A percentile compares a stretch with the other conserved stretches of the same genome.
phyloP scores from a whole-genome alignment of 371 early-diverging fungal species.

The Rhizopus stolonifer region DNA sequence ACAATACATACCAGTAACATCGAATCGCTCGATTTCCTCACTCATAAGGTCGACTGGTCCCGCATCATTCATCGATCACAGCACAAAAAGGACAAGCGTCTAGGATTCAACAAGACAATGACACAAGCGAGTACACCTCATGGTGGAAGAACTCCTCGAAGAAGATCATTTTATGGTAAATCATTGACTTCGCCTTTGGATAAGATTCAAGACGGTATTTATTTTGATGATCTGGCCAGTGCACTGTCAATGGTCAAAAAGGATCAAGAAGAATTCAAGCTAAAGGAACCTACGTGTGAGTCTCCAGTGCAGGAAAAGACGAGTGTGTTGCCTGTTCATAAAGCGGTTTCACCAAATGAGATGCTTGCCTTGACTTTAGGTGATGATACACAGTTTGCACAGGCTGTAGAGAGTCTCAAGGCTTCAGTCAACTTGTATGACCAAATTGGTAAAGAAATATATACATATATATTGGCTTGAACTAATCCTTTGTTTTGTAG shows the following conservation, averaged over 20 bases:
- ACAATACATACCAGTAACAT: conserved; percentile 77
- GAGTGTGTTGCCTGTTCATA: conserved; percentile 3
- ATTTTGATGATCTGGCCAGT: conserved; percentile 31
- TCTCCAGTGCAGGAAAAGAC: conserved; percentile 3
- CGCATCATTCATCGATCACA: conserved; percentile 52
- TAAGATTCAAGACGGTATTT: conserved; percentile 29
- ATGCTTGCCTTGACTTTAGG: conserved; percentile 68
- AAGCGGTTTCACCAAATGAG: conserved; percentile 15
- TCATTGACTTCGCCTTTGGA: conserved; percentile 30
- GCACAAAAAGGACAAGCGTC: conserved; percentile 27
- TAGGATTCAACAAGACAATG: conserved; percentile 52
- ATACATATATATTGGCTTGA: background rate
- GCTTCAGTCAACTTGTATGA: conserved; percentile 77
- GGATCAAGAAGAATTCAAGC: conserved; percentile 36
- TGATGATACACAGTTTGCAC: conserved; percentile 60
- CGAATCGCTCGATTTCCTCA: conserved; percentile 81
- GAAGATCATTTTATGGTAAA: conserved; percentile 42
- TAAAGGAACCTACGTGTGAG: conserved; percentile 46
- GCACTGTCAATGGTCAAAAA: conserved; percentile 26
- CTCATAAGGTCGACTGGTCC: conserved; percentile 73
- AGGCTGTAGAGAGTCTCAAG: conserved; percentile 61
- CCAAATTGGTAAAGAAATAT: conserved; percentile 51
- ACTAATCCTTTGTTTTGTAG: background rate
- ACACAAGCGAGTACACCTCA: conserved; percentile 50
- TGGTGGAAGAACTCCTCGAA: conserved; percentile 37